Conservation (phyloP, 208 protist genomes). For the Endotrypanum monterogeii region DNA sequence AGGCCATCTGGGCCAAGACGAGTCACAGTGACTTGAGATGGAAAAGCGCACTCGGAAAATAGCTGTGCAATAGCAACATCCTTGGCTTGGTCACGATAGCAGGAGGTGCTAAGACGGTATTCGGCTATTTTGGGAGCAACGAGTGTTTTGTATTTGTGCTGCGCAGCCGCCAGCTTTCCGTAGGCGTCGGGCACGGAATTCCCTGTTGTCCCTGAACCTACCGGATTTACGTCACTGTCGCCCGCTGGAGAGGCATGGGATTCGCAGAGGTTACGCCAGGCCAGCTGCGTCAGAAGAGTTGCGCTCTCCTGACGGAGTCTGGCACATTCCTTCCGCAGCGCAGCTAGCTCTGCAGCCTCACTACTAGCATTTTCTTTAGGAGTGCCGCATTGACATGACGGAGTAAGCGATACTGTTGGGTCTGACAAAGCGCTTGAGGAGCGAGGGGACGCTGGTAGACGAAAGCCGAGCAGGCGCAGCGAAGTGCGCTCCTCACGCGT, state of each 20-base stretch:
- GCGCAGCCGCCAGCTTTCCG: background rate
- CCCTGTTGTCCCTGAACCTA: too few relatives aligned
- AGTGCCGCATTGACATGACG: background rate
- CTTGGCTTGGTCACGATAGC: background rate
- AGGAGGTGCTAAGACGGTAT: background rate
- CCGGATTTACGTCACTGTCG: background rate
- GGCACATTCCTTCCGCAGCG: background rate
- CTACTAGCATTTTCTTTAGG: background rate
- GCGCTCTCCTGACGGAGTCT: slow-evolving; percentile 10
- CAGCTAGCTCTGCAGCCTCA: background rate
- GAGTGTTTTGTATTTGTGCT: background rate
- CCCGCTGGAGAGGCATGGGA: background rate
- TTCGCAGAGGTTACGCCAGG: slow-evolving; percentile 22
- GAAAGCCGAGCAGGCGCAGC: slow-evolving; percentile 19
- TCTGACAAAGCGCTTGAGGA: background rate
- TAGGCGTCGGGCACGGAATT: background rate
- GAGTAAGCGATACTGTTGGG: background rate
- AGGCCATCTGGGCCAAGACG: slow-evolving; percentile 3
- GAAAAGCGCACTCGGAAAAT: slow-evolving; percentile 9
- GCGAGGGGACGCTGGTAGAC: background rate
- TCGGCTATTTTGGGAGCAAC: background rate
- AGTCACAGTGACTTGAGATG: slow-evolving; percentile 13
- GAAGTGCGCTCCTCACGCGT: slow-evolving; percentile 8
- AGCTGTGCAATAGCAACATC: slow-evolving; percentile 24
- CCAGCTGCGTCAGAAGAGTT: slow-evolving; percentile 11